Evolutionary conservation across 192 early-diverging fungal genomes (phyloP).

Genomic region (Linnemannia elongata): DNA sequence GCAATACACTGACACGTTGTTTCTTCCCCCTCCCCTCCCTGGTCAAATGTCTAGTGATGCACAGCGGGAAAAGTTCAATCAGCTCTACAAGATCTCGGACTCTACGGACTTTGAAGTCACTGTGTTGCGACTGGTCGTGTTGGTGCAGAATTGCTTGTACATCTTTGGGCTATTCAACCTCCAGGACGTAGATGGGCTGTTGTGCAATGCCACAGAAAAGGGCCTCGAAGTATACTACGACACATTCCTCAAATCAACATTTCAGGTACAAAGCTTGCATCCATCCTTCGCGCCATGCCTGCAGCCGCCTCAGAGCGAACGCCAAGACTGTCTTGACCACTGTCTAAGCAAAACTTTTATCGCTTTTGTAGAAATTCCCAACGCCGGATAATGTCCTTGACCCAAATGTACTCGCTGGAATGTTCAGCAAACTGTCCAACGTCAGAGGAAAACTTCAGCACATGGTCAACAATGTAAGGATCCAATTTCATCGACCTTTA

Average conservation of each 20-base stretch:
- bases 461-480: slow-evolving; percentile 60
- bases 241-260: slow-evolving; percentile 52
- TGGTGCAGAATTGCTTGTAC: slow-evolving; percentile 61
- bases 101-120: slow-evolving; percentile 61
- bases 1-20: not conserved
- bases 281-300: not conserved
- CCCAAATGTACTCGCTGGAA: slow-evolving; percentile 61
- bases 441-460: slow-evolving; percentile 62
- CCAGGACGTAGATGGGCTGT: slow-evolving; percentile 62
- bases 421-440: slow-evolving; percentile 63
- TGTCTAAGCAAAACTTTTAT: not conserved
- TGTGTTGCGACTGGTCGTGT: slow-evolving; percentile 58
- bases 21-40: not conserved
- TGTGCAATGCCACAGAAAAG: slow-evolving; percentile 61
- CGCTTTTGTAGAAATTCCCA: slow-evolving; percentile 13
- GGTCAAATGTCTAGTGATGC: slow-evolving; percentile 49
- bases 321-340: not conserved
- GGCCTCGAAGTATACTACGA: slow-evolving; percentile 60
- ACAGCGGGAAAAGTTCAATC: slow-evolving; percentile 66
- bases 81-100: slow-evolving; percentile 63
- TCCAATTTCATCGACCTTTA: not conserved
- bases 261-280: slow-evolving; percentile 25
- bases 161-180: slow-evolving; percentile 59
- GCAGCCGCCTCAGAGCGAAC: not conserved
- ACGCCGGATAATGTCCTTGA: slow-evolving; percentile 60